Evolutionary conservation across 202 grass and related monocot genomes (phyloP).

Genomic region (Digitaria exilis): DNA sequence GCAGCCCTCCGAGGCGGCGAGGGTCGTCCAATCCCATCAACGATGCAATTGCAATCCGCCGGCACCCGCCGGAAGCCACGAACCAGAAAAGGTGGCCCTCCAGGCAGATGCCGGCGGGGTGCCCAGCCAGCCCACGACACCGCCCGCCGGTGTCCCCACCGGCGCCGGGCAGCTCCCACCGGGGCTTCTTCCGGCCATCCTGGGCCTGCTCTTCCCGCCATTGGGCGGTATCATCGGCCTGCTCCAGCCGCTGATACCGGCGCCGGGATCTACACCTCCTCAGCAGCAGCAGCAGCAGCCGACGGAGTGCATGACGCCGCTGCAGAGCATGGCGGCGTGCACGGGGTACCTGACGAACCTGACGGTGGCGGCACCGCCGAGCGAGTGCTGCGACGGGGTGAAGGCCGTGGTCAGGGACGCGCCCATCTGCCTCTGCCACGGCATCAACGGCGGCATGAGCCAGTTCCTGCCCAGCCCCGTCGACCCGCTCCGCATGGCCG

Average conservation of each 20-base stretch:
- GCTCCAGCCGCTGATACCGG: background rate
- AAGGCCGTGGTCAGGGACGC: constrained; percentile 4
- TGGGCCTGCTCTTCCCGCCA: background rate
- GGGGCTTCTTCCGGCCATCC: background rate
- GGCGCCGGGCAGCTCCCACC: background rate
- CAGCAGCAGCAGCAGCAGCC: background rate
- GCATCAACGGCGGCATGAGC: constrained; percentile 23
- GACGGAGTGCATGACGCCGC: constrained; percentile 26
- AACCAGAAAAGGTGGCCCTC: background rate
- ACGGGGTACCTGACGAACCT: constrained; percentile 19
- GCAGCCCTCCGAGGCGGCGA: background rate
- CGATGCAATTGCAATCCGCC: background rate
- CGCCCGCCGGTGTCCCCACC: background rate
- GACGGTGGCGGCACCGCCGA: constrained; percentile 11
- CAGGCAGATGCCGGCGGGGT: background rate
- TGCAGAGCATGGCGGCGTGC: background rate
- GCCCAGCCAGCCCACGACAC: background rate
- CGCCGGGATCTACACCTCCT: background rate
- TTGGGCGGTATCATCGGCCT: background rate
- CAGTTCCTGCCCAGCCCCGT: constrained; percentile 9
- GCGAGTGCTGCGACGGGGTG: constrained; percentile 25
- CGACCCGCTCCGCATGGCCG: constrained; percentile 11
- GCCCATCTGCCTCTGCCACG: constrained; percentile 39
- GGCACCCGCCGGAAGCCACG: background rate
- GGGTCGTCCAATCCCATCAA: background rate